Percentiles rank a stretch among this genome's conserved stretches.
These are phyloP conservation scores for Quercus alba DNA, from an alignment of 306 rosid genomes.

Conservation along the genomic window DNA sequence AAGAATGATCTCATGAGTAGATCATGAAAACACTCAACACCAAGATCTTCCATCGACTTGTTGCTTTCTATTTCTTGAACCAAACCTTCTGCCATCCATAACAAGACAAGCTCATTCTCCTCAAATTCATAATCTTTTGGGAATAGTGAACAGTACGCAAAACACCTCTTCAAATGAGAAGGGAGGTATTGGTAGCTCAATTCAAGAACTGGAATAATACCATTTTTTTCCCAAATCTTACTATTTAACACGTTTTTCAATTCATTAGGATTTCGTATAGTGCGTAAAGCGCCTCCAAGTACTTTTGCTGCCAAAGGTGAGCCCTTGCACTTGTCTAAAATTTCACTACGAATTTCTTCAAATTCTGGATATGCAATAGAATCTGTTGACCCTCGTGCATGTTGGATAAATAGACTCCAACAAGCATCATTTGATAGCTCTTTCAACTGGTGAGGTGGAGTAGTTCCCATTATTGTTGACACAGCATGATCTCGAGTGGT, in stretches of 20 bases:
- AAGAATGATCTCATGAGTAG: too few relatives aligned
- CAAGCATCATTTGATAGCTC: neutral
- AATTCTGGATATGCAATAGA: neutral
- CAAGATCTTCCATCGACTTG: too few relatives aligned
- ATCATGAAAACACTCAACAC: too few relatives aligned
- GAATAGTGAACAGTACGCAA: too few relatives aligned
- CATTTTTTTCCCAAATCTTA: neutral
- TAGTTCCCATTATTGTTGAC: neutral
- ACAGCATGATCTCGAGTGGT: neutral
- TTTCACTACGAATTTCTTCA: neutral
- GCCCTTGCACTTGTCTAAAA: neutral
- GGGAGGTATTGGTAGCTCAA: too few relatives aligned
- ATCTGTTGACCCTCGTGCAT: neutral
- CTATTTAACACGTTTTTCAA: neutral
- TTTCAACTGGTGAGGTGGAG: neutral
- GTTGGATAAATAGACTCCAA: neutral
- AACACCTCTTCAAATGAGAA: too few relatives aligned
- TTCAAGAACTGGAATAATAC: too few relatives aligned
- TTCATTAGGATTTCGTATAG: neutral
- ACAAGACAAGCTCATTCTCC: too few relatives aligned
- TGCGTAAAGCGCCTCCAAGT: neutral
- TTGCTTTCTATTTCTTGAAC: too few relatives aligned
- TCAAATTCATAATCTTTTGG: too few relatives aligned
- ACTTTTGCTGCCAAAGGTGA: neutral
- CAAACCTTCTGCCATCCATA: too few relatives aligned